Conservation (phyloP, 139 green algal genomes). For the Haematococcus lacustris region DNA sequence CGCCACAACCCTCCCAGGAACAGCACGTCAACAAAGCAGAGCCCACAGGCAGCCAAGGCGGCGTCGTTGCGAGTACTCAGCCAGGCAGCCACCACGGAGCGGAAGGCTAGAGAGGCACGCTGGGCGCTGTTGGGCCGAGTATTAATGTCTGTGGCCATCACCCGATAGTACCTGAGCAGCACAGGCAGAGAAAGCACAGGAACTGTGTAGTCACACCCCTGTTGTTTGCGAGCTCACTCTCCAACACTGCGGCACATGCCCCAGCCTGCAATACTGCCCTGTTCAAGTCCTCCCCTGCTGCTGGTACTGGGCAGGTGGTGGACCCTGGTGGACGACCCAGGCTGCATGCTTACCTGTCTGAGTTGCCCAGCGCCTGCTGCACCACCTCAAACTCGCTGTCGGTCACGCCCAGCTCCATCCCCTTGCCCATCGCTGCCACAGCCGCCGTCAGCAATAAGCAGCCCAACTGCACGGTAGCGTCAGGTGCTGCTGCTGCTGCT, state of each 20-base stretch:
- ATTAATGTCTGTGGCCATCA: conserved; percentile 18
- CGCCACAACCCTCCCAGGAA: conserved; percentile 23
- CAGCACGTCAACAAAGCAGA: conserved; percentile 20
- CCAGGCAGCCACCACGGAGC: conserved; percentile 24
- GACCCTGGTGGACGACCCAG: too few relatives aligned
- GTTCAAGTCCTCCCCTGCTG: too few relatives aligned
- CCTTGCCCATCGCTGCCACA: conserved; percentile 10
- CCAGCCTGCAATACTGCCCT: too few relatives aligned
- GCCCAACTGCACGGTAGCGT: not conserved
- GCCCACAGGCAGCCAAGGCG: conserved; percentile 3
- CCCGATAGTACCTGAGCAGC: conserved; percentile 38
- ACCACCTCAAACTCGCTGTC: conserved; percentile 28
- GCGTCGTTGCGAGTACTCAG: conserved; percentile 21
- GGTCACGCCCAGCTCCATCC: conserved; percentile 19
- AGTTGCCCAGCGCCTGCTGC: conserved; percentile 18
- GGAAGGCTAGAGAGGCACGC: conserved; percentile 24
- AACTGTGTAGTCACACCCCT: too few relatives aligned
- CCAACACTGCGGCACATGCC: too few relatives aligned
- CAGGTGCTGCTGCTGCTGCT: too few relatives aligned
- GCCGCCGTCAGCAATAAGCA: conserved; percentile 11
- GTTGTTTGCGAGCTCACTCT: too few relatives aligned
- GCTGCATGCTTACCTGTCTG: conserved; percentile 22
- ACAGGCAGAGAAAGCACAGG: too few relatives aligned
- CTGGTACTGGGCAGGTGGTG: too few relatives aligned
- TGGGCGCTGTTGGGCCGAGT: conserved; percentile 2